Percentiles rank a stretch among this genome's conserved stretches.
Conservation (phyloP, 768 basidiomycete genomes). For the Mycena chlorophos region DNA sequence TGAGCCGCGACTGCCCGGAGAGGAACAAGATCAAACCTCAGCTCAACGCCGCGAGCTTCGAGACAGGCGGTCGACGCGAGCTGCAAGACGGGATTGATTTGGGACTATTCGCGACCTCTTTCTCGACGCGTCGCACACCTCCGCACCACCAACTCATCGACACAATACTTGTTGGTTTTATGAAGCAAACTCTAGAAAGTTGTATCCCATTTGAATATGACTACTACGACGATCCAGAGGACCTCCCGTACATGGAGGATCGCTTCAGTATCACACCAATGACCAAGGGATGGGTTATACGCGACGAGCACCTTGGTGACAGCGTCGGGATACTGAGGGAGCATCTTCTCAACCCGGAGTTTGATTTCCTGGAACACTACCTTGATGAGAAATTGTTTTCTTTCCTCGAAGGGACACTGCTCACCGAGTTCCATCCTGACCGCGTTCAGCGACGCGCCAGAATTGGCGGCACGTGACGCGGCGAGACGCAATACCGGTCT, state of each 20-base stretch:
- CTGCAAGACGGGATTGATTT: not conserved
- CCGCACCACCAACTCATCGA: not conserved
- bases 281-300: not conserved
- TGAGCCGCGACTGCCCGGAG: conserved; percentile 15
- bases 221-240: not conserved
- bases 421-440: not conserved
- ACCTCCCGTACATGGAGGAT: not conserved
- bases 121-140: not conserved
- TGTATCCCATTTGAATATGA: conserved; percentile 3
- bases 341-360: conserved; percentile 6
- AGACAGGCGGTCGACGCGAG: not conserved
- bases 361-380: conserved; percentile 5
- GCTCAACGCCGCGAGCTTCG: not conserved
- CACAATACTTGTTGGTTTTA: not conserved
- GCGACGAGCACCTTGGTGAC: not conserved
- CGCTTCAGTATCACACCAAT: not conserved
- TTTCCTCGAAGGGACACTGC: not conserved
- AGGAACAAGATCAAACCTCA: conserved; percentile 2
- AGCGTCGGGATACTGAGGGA: not conserved
- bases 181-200: not conserved
- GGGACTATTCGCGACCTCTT: not conserved
- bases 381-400: not conserved
- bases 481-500: not conserved
- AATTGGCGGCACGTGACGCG: too few species aligned
- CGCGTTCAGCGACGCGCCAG: not conserved